These are phyloP conservation scores for Eragrostis tef DNA, from an alignment of 202 grass and related monocot genomes.

Conservation along the genomic window DNA sequence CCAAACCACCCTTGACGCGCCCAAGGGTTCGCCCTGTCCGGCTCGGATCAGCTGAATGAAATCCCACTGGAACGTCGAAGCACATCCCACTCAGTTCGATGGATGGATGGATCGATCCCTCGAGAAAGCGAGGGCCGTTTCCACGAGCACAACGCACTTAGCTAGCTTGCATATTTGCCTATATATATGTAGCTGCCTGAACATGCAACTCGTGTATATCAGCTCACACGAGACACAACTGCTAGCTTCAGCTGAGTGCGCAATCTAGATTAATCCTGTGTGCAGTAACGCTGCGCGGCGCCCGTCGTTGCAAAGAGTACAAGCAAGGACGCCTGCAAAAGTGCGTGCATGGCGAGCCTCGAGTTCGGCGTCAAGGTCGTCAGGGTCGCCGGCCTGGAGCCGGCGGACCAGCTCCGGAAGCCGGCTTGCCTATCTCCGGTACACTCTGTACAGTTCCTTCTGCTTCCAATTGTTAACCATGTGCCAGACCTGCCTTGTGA, in stretches of 20 bases:
- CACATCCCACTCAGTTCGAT: not conserved
- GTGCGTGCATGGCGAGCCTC: constrained; percentile 25
- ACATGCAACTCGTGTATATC: not conserved
- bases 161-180: not conserved
- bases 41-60: not conserved
- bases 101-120: not conserved
- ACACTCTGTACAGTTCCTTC: no score
- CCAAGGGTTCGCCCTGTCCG: constrained; percentile 39
- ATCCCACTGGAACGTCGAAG: not conserved
- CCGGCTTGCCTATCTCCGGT: constrained; percentile 40
- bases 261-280: not conserved
- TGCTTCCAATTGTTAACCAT: no score
- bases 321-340: no score
- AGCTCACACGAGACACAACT: not conserved
- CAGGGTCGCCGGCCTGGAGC: constrained; percentile 35
- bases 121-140: constrained; percentile 52
- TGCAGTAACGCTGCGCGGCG: not conserved
- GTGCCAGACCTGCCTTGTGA: no score
- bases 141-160: not conserved
- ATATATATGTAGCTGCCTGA: not conserved
- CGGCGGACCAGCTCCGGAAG: no score
- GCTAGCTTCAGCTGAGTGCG: not conserved
- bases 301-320: not conserved
- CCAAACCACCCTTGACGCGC: constrained; percentile 47
- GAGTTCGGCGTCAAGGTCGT: constrained; percentile 52